Evolutionary conservation across 1,284 basidiomycete genomes (phyloP).

Genomic region (Lignosus rhinocerotis): DNA sequence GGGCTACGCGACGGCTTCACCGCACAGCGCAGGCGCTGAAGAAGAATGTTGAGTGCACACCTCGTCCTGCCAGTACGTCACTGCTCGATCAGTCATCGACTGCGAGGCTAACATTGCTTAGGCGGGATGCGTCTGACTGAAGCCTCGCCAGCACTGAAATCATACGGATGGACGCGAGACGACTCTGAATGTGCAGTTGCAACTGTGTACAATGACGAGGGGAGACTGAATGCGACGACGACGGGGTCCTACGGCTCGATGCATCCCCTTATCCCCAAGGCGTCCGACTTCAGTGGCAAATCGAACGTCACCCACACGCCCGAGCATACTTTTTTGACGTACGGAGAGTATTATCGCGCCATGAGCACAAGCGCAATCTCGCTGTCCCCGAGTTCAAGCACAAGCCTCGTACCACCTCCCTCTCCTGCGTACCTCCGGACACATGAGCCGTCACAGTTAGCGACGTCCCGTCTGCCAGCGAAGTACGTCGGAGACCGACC

Average conservation of each 20-base stretch:
- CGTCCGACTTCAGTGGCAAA: neutral
- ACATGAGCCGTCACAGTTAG: neutral
- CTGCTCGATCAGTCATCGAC: neutral
- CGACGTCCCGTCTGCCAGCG: neutral
- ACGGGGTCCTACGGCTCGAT: neutral
- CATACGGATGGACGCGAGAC: neutral
- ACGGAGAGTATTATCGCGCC: neutral
- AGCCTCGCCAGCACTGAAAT: neutral
- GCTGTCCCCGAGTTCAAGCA: neutral
- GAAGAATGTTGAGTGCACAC: neutral
- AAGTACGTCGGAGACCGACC: too few species aligned
- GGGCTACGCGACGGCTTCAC: neutral
- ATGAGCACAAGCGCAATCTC: neutral
- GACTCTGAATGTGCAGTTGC: neutral
- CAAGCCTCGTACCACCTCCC: neutral
- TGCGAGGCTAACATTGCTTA: neutral
- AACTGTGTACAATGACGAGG: neutral
- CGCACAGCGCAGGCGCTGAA: neutral
- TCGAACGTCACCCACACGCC: neutral
- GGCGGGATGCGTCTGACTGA: neutral
- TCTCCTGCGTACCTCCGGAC: neutral
- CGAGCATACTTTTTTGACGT: neutral
- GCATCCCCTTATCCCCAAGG: neutral
- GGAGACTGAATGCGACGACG: neutral
- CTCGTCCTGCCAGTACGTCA: neutral